Base-by-base conservation (phyloP, 805 yeast genomes). In the Starmerella apicola region DNA sequence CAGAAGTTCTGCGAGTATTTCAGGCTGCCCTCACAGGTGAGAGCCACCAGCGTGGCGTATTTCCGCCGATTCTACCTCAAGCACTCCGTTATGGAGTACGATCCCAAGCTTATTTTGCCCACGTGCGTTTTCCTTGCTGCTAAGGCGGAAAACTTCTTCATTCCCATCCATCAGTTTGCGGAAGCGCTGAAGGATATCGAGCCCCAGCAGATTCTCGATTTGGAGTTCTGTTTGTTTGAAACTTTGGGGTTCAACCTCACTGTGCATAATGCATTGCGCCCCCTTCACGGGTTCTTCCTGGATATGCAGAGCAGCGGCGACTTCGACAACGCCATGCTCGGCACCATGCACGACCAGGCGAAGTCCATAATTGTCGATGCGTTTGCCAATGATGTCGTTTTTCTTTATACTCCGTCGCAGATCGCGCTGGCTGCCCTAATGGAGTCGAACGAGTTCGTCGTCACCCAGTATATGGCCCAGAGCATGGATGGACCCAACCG, bases 251-350 rank as follows among this genome's bases (percentile, higher is more conserved):
- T 91, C 60, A 79, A 94, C 0, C 63, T 91, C 36, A 56, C 78
- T 46, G 88, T 81, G 8, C 97, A 88, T 57, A 95, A 84, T 60
- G 93, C 96, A 2, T 78, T 73, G 59, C 68, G 79, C 46, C 84
- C 97, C 0, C 60, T 91, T n/a, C 91, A 86, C 58, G 99, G 99
- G 18, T 86, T 88, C 57, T 88, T 80, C 59, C 70, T 88, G 34
- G 99, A 91, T 59, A 72, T 86, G 48, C 98, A 91, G 57, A 53
- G 63, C 18, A 57, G 71, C 15, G 75, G 74, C 42, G 62, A 70
- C 23, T 27, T 39, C 29, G 46, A 41, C 19, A 71, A 71, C 34
- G 69, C 74, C 36, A 22, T 37, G 38, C 61, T 84, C 43, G 88
- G 91, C 1, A 65, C 65, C 34, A 67, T 75, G 32, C 81, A 82